Conservation (phyloP, 495 filamentous ascomycete genomes). For the Aeminium ludgeri region DNA sequence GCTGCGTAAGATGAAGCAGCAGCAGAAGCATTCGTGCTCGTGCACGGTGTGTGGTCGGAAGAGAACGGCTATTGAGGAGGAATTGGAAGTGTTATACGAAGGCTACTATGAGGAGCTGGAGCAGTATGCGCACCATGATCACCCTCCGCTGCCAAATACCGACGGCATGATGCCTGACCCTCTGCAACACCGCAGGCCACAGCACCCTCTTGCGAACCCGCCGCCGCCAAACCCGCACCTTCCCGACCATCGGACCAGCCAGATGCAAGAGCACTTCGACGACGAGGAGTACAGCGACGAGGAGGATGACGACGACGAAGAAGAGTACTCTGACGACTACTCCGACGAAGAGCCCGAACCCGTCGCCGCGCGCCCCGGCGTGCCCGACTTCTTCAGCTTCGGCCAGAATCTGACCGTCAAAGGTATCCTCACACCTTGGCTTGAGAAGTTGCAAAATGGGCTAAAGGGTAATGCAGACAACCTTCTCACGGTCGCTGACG, state of each 20-base stretch:
- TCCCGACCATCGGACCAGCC: conserved; percentile 10
- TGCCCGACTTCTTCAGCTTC: conserved; percentile 82
- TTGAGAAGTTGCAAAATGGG: conserved; percentile 18
- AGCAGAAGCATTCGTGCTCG: conserved; percentile 97
- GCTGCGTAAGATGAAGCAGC: conserved; percentile 98
- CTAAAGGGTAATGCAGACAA: conserved; percentile 51
- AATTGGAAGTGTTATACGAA: conserved; percentile 96
- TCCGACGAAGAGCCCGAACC: conserved; percentile 39
- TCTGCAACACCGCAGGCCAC: conserved; percentile 9
- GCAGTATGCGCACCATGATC: conserved; percentile 85
- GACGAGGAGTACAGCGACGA: conserved; percentile 39
- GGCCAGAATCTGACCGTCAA: conserved; percentile 92
- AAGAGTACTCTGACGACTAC: conserved; percentile 36
- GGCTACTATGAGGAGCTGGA: conserved; percentile 98
- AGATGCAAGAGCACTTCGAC: conserved; percentile 40
- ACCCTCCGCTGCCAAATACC: conserved; percentile 29
- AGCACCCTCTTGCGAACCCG: conserved; percentile 4
- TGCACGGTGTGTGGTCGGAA: conserved; percentile 95
- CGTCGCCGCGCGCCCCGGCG: conserved; percentile 24
- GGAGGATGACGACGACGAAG: conserved; percentile 40
- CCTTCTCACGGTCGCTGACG: conserved; percentile 95
- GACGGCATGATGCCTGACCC: conserved; percentile 14
- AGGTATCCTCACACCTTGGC: conserved; percentile 38
- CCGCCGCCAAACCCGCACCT: conserved; percentile 6
- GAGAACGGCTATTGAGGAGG: conserved; percentile 93